Evolutionary conservation across 2,329 filamentous ascomycete species (phyloP).

Genomic region (Diaporthe humulicola): DNA sequence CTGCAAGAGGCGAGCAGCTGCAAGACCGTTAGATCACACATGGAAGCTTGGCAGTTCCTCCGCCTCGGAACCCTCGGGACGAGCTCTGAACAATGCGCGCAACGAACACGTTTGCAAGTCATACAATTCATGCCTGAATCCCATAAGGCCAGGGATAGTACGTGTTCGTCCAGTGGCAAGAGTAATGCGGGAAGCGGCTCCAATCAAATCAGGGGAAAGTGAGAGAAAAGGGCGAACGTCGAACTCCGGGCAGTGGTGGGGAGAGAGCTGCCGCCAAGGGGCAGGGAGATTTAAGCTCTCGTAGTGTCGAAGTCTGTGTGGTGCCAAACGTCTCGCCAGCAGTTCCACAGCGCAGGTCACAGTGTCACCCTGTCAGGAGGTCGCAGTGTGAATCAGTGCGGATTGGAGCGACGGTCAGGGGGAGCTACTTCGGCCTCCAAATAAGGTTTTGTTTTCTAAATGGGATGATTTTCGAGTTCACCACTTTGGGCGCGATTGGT

Average conservation of each 20-base stretch:
- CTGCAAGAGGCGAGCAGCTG: background rate
- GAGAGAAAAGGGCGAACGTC: background rate
- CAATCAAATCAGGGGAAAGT: background rate
- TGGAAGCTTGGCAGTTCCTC: too few relatives aligned
- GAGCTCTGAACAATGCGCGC: background rate
- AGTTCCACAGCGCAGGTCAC: constrained; percentile 10
- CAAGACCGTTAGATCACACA: background rate
- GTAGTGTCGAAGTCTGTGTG: constrained; percentile 18
- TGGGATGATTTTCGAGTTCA: background rate
- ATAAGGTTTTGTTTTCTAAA: background rate
- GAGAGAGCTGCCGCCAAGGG: background rate
- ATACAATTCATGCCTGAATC: background rate
- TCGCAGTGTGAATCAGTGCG: background rate
- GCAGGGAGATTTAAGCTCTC: constrained; percentile 9
- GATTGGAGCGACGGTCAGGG: background rate
- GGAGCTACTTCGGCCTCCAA: background rate
- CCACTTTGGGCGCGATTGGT: constrained; percentile 3
- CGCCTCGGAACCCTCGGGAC: background rate
- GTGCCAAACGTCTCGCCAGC: constrained; percentile 26
- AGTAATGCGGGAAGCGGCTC: background rate
- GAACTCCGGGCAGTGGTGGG: background rate
- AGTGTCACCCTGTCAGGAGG: constrained; percentile 11
- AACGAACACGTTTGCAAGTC: background rate
- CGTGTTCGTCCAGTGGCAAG: constrained; percentile 8
- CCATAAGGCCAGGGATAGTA: background rate